Evolutionary conservation across 805 yeast species (phyloP).

Genomic region (Yarrowia sp.): DNA sequence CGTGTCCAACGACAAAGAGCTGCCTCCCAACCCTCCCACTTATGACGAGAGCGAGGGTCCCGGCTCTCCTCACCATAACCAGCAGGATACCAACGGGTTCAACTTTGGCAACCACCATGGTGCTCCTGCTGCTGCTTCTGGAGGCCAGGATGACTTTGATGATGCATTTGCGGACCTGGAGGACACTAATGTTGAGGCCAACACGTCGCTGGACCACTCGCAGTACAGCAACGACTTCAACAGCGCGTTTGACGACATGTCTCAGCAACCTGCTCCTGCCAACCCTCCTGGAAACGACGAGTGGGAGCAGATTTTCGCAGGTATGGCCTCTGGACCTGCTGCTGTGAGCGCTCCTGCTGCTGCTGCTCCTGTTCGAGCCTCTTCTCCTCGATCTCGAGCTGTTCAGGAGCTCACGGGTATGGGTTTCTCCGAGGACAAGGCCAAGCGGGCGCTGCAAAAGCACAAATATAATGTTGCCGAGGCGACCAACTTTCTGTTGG

Average conservation of each 20-base stretch:
- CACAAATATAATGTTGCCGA: slow-evolving; percentile 74
- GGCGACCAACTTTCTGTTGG: slow-evolving; percentile 84
- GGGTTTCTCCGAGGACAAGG: slow-evolving; percentile 76
- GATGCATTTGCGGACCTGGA: slow-evolving; percentile 36
- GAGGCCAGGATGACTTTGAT: slow-evolving; percentile 30
- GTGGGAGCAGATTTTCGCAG: slow-evolving; percentile 93
- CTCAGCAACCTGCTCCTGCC: slow-evolving; percentile 14
- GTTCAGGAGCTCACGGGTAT: slow-evolving; percentile 79
- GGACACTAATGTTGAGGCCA: slow-evolving; percentile 28
- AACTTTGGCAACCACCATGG: background rate
- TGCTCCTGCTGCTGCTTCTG: background rate
- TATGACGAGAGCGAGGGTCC: slow-evolving; percentile 19
- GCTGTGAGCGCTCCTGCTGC: slow-evolving; percentile 27
- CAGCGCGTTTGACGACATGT: slow-evolving; percentile 31
- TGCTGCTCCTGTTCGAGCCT: slow-evolving; percentile 28
- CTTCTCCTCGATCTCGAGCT: slow-evolving; percentile 51
- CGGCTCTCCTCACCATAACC: background rate
- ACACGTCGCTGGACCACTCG: slow-evolving; percentile 10
- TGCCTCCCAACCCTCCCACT: slow-evolving; percentile 19
- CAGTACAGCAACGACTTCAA: slow-evolving; percentile 29
- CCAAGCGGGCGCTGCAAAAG: slow-evolving; percentile 63
- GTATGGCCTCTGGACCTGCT: slow-evolving; percentile 54
- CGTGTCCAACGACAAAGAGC: slow-evolving; percentile 12
- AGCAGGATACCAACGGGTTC: background rate
- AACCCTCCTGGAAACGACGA: slow-evolving; percentile 47